Conservation (phyloP, 805 yeast species). For the Kuraishia molischiana region DNA sequence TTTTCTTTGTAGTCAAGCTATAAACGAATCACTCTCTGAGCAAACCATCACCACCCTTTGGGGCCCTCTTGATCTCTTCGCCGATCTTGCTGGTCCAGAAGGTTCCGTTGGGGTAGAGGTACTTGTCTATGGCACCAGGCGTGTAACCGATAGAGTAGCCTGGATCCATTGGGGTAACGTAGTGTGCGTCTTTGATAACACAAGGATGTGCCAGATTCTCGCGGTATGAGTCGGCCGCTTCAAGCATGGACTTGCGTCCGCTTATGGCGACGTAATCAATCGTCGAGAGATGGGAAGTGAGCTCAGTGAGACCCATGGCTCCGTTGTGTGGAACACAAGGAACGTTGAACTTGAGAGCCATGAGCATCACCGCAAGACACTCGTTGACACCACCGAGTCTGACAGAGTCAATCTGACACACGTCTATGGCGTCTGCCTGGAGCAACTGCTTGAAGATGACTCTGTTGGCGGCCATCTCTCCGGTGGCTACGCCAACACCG, state of each 20-base stretch:
- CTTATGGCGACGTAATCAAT: conserved; percentile 12
- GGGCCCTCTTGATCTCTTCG: conserved; percentile 5
- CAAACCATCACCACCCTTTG: conserved; percentile 4
- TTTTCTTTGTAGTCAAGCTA: too few species aligned
- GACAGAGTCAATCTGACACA: conserved; percentile 13
- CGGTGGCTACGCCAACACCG: conserved; percentile 15
- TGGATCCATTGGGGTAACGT: conserved; percentile 12
- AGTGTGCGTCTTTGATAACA: conserved; percentile 10
- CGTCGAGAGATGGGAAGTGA: conserved; percentile 12
- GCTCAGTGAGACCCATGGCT: conserved; percentile 15
- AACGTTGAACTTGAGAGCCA: conserved; percentile 12
- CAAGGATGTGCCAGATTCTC: conserved; percentile 12
- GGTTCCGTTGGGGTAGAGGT: conserved; percentile 12
- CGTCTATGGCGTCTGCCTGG: conserved; percentile 14
- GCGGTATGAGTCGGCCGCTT: conserved; percentile 12
- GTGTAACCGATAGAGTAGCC: conserved; percentile 13
- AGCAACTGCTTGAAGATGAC: conserved; percentile 14
- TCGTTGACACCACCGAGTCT: conserved; percentile 15
- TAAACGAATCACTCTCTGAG: neutral
- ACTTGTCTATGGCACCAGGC: conserved; percentile 8
- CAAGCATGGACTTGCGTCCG: conserved; percentile 12
- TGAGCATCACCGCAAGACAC: conserved; percentile 11
- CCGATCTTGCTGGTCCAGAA: conserved; percentile 15
- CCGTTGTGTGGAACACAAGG: conserved; percentile 15
- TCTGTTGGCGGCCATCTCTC: conserved; percentile 16